These are phyloP conservation scores for Scenedesmus sp. DNA, from an alignment of 163 green algal genomes.

Conservation along the genomic window DNA sequence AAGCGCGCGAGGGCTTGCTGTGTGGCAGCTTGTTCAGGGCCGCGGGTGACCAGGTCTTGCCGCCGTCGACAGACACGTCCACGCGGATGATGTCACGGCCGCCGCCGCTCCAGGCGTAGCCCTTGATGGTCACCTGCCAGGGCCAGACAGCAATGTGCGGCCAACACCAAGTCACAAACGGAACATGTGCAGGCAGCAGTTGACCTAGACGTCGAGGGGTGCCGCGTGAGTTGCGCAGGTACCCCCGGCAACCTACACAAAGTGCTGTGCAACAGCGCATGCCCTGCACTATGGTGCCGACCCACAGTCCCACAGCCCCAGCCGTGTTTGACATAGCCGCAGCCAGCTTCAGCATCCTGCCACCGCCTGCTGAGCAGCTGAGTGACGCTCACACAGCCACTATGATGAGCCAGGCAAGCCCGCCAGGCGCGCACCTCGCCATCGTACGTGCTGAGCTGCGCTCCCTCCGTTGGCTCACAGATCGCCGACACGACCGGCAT, in stretches of 20 bases:
- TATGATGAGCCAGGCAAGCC: background rate
- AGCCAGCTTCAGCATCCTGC: no score
- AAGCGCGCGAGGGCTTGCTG: constrained; percentile 68
- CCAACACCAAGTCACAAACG: background rate
- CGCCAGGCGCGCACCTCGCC: constrained; percentile 57
- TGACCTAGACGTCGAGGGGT: background rate
- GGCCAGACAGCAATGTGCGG: background rate
- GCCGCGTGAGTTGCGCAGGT: background rate
- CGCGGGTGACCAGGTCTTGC: constrained; percentile 80
- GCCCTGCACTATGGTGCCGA: background rate
- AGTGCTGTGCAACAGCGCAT: background rate
- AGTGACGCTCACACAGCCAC: background rate
- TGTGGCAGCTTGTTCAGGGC: constrained; percentile 60
- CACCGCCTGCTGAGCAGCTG: no score
- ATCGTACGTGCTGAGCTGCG: constrained; percentile 57
- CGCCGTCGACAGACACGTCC: constrained; percentile 87
- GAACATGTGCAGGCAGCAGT: no score
- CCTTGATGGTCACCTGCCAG: constrained; percentile 63
- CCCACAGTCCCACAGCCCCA: background rate
- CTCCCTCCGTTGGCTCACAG: constrained; percentile 69
- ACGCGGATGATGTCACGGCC: constrained; percentile 87
- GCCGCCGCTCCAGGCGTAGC: constrained; percentile 82
- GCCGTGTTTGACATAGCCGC: no score
- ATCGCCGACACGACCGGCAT: constrained; percentile 83
- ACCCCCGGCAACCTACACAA: background rate